Base-by-base conservation (phyloP, 768 basidiomycete genomes). In the Lactifluus echinatus region DNA sequence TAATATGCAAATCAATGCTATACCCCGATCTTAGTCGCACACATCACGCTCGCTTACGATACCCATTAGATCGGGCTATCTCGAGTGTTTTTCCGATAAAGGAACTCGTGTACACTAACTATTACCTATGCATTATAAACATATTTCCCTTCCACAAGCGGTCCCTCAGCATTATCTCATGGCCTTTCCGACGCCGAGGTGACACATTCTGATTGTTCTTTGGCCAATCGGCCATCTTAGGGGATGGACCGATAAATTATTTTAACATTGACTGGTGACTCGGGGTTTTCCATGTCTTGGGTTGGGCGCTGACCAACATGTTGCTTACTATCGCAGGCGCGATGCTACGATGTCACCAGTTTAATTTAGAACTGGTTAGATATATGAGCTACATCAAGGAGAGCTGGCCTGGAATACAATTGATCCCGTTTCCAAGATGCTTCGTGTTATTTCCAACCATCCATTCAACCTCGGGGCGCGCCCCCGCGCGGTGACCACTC, bases 1-100 rank as follows among this genome's bases (percentile, higher is more conserved):
- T 82, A 64, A 64, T 15, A 33, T 36, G 31, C 21, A 37, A 49
- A 47, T 31, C 28, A 43, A 21, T 19, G 19, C 34, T 24, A 59
- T 59, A 59, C 49, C 59, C n/a, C 15, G 28, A 34, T 31, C 28
- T 15, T n/a, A 26, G 45, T 45, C 36, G 40, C 45, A 33, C 45
- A 19, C 33, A 42, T 29, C 39, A 3, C 19, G 19, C 33, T 34
- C 29, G 34, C 12, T 28, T 33, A 43, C 23, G 24, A 59, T 59
- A 50, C 48, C 57, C 53, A 43, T 39, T 23, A 43, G 50, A 54
- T 44, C 48, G 57, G n/a, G 44, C 33, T 42, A 46, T 47, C 28
- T 46, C 46, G n/a, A 48, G 43, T 34, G 33, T 37, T 47, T 28
- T 26, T 42, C 34, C 24, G 40, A 26, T 36, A 36, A 17, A 7